Conservation (phyloP, 768 basidiomycete species). For the Pleurotus salmoneostramineus region DNA sequence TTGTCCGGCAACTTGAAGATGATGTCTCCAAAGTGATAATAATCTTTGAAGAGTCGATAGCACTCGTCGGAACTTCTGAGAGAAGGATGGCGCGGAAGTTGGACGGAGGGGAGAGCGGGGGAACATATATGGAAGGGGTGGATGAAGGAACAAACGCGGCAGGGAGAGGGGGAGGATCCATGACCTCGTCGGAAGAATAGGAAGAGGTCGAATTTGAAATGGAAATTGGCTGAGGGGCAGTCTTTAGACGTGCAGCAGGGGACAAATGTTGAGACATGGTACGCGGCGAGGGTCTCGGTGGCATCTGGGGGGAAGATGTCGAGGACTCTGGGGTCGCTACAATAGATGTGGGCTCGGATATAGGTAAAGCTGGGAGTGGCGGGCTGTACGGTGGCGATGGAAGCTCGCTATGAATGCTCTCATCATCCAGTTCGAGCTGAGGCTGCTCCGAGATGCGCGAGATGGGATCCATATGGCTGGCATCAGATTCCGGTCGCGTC, state of each 20-base stretch:
- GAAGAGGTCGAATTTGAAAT: conserved; percentile 32
- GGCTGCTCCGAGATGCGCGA: neutral
- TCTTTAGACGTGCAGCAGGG: conserved; percentile 5
- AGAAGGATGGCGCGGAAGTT: conserved; percentile 65
- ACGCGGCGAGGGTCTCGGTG: conserved; percentile 27
- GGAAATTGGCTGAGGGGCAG: conserved; percentile 21
- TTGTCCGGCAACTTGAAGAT: conserved; percentile 62
- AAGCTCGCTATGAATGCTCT: conserved; percentile 11
- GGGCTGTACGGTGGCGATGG: conserved; percentile 39
- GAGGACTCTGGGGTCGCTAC: conserved; percentile 9
- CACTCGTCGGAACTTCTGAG: conserved; percentile 45
- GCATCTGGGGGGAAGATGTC: conserved; percentile 23
- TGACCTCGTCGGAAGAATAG: conserved; percentile 33
- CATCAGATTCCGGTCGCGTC: neutral
- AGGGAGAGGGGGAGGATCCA: conserved; percentile 41
- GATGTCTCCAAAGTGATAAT: conserved; percentile 76
- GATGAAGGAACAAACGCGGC: neutral
- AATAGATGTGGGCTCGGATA: conserved; percentile 6
- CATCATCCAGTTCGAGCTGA: neutral
- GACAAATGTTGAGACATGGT: conserved; percentile 14
- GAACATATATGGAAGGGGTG: neutral
- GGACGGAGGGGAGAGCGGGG: conserved; percentile 36
- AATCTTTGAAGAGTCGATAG: conserved; percentile 53
- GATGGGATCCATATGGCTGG: neutral
- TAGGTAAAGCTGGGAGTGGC: conserved; percentile 53